Conservation (phyloP, 2,329 filamentous ascomycete species). For the Colletotrichum sidae region DNA sequence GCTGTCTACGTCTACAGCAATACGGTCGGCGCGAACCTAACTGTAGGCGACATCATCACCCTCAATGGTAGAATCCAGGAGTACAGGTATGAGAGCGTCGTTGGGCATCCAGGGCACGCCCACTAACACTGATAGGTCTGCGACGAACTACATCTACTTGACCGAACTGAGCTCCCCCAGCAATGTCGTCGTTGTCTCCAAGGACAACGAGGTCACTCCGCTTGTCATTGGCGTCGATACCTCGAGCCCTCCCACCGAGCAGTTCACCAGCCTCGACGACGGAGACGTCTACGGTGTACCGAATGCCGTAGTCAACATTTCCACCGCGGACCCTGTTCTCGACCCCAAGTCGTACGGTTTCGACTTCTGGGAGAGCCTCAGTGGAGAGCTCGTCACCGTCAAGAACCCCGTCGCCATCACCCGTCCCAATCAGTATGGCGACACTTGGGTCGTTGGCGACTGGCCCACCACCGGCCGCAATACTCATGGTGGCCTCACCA, state of each 20-base stretch:
- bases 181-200: constrained; percentile 65
- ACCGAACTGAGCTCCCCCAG: constrained; percentile 71
- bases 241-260: constrained; percentile 67
- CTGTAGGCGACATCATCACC: constrained; percentile 72
- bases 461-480: constrained; percentile 74
- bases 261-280: constrained; percentile 72
- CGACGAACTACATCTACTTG: constrained; percentile 68
- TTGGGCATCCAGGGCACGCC: background rate
- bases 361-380: constrained; percentile 80
- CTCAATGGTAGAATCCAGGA: constrained; percentile 71
- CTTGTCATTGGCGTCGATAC: constrained; percentile 71
- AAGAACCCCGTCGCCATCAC: constrained; percentile 66
- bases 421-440: constrained; percentile 73
- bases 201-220: constrained; percentile 64
- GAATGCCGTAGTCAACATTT: constrained; percentile 70
- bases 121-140: constrained; percentile 54
- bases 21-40: constrained; percentile 61
- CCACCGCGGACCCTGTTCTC: constrained; percentile 69
- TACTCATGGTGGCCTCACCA: constrained; percentile 72
- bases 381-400: constrained; percentile 75
- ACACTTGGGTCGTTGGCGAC: constrained; percentile 76
- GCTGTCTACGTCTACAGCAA: constrained; percentile 74
- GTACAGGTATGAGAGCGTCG: constrained; percentile 53
- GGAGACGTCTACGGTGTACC: constrained; percentile 74
- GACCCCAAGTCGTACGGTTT: constrained; percentile 72